Evolutionary conservation across 305 asterid species (phyloP), one percentile per base, ranked within the genome.

Genomic region (Euphrasia arctica): DNA sequence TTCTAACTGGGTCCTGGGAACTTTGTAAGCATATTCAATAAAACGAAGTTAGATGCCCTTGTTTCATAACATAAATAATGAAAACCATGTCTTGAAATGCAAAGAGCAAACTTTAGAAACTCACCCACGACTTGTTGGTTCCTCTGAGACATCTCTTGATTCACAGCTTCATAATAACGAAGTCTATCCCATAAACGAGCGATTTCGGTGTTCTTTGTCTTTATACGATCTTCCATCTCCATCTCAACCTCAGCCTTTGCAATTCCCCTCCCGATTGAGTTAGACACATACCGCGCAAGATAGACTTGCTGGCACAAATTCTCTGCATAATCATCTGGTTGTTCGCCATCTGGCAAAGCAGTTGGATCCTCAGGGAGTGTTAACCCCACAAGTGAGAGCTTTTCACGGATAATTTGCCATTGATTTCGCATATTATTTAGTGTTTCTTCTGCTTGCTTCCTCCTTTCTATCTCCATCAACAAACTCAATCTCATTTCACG

Each of bases 61-160:
- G n/a, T n/a, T n/a, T n/a, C n/a, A n/a, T n/a, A n/a, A n/a, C n/a
- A n/a, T n/a, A n/a, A n/a, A n/a, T n/a, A n/a, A n/a, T n/a, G n/a
- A n/a, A n/a, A n/a, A n/a, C n/a, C n/a, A n/a, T n/a, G n/a, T n/a
- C 60, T 49, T 41, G 58, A 61, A 54, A 25, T 43, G 56, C 70
- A 65, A 56, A 57, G 11, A 14, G 25, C 3, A 57, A 1, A 25
- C 25, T 57, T 31, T 11, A 57, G 62, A 57, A 57, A 61, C 25
- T 80, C 71, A 90, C 97, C 98, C 18, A 93, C 75, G 58, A 89
- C 81, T 84, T 90, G 95, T 80, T 92, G 97, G 79, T 90, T 91
- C 75, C 97, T 81, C 65, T 87, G 95, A 63, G 97, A 91, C 98
- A 91, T 89, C 78, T 91, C 92, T 70, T 81, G 83, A 73, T 87